These are phyloP conservation scores for Termitomyces sp. DNA, from an alignment of 768 basidiomycete species.

Conservation along the genomic window DNA sequence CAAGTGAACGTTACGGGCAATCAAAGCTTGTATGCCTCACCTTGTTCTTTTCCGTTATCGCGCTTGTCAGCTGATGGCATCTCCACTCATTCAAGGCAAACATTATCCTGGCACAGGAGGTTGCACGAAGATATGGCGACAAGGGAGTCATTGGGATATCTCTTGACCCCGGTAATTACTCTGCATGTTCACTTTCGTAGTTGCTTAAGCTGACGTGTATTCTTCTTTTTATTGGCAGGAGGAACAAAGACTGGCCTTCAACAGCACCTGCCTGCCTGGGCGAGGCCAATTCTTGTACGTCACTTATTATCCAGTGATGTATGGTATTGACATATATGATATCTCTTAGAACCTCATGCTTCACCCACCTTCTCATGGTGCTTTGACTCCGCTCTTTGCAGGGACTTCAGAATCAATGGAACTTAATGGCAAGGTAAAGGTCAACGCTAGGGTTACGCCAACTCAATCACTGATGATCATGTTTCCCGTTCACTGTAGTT, in stretches of 20 bases:
- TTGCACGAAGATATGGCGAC: slow-evolving; percentile 43
- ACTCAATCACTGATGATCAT: neutral
- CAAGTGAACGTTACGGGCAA: slow-evolving; percentile 25
- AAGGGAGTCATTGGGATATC: slow-evolving; percentile 43
- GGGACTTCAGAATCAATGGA: slow-evolving; percentile 36
- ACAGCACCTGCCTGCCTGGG: neutral
- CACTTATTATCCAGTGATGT: neutral
- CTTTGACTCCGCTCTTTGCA: slow-evolving; percentile 41
- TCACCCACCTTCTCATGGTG: slow-evolving; percentile 30
- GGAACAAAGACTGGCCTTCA: slow-evolving; percentile 18
- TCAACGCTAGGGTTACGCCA: neutral
- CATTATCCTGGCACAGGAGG: slow-evolving; percentile 39
- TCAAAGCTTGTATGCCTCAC: slow-evolving; percentile 41
- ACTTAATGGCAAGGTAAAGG: slow-evolving; percentile 39
- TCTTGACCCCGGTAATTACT: slow-evolving; percentile 39
- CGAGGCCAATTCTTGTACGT: slow-evolving; percentile 14
- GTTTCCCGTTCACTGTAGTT: slow-evolving; percentile 16
- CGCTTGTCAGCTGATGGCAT: neutral
- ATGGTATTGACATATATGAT: neutral
- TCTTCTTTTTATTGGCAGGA: slow-evolving; percentile 20
- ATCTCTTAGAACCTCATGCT: slow-evolving; percentile 20
- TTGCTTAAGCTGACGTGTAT: slow-evolving; percentile 3
- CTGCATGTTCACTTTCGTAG: slow-evolving; percentile 8
- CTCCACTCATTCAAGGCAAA: slow-evolving; percentile 32
- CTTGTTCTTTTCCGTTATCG: neutral